Conservation (phyloP, 2,329 filamentous ascomycete genomes). For the Phialophora expanda region DNA sequence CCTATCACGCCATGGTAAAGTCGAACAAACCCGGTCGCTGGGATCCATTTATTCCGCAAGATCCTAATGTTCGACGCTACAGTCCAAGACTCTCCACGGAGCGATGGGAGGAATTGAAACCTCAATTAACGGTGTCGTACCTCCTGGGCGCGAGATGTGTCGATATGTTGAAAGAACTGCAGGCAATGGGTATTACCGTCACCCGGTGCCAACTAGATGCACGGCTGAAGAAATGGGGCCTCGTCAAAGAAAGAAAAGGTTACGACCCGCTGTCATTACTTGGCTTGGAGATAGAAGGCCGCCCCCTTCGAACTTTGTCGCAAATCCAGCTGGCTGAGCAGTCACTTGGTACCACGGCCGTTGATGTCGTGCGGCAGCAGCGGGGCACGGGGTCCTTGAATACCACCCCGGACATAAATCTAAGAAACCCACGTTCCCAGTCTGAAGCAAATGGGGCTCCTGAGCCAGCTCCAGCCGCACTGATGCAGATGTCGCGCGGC, state of each 20-base stretch:
- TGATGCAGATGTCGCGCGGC: too few relatives aligned
- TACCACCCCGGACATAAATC: too few relatives aligned
- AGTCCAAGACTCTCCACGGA: neutral
- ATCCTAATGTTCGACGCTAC: neutral
- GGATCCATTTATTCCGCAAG: neutral
- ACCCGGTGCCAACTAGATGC: neutral
- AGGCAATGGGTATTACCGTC: neutral
- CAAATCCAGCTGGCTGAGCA: too few relatives aligned
- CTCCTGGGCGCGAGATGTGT: neutral
- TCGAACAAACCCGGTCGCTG: neutral
- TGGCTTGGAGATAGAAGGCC: neutral
- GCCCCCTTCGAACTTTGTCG: too few relatives aligned
- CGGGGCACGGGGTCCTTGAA: too few relatives aligned
- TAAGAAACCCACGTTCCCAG: too few relatives aligned
- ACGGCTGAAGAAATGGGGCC: neutral
- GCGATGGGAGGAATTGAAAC: neutral
- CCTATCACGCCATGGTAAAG: too few relatives aligned
- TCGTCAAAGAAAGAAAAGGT: neutral
- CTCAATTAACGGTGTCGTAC: neutral
- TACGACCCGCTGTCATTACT: neutral
- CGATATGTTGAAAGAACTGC: slow-evolving; percentile 6
- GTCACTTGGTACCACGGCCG: too few relatives aligned
- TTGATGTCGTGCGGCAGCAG: too few relatives aligned
- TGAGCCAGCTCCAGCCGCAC: too few relatives aligned
- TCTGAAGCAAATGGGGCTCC: too few relatives aligned